Conservation (phyloP, 2,329 filamentous ascomycete genomes). For the Apiospora aurea region DNA sequence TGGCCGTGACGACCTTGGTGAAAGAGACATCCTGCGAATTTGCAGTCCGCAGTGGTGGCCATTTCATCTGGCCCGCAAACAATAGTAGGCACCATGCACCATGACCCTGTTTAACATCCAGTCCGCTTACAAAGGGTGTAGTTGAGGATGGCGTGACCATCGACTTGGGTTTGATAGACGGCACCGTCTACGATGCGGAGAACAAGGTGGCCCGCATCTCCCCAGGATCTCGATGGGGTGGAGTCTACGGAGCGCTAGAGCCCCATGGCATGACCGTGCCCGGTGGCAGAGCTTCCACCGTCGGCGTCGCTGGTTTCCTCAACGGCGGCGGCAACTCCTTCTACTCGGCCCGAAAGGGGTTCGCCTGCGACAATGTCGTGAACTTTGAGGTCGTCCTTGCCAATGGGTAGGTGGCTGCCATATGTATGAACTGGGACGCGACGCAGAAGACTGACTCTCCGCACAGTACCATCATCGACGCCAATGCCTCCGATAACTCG, state of each 20-base stretch:
- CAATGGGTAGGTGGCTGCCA: constrained; percentile 36
- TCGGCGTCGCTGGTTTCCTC: constrained; percentile 39
- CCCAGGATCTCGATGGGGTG: constrained; percentile 35
- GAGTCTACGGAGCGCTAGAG: constrained; percentile 33
- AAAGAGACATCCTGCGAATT: constrained; percentile 29
- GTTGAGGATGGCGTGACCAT: constrained; percentile 30
- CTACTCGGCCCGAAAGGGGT: constrained; percentile 44
- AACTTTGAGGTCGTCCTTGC: constrained; percentile 53
- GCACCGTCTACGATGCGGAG: constrained; percentile 38
- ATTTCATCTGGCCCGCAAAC: constrained; percentile 26
- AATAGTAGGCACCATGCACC: not conserved
- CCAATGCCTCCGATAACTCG: constrained; percentile 42
- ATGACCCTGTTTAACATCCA: too few species aligned
- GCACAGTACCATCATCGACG: constrained; percentile 48
- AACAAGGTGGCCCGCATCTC: constrained; percentile 41
- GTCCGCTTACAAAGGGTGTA: not conserved
- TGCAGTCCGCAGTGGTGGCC: constrained; percentile 29
- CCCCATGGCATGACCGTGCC: constrained; percentile 31
- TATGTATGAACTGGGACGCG: too few species aligned
- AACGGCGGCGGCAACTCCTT: constrained; percentile 37
- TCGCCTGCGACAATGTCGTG: constrained; percentile 52
- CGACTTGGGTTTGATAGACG: constrained; percentile 38
- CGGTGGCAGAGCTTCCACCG: constrained; percentile 35
- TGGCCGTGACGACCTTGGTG: constrained; percentile 28
- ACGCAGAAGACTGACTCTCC: not conserved